A percentile compares a stretch with the other conserved stretches of the same genome.
Conservation (phyloP, 345 rosid species). For the Sisymbrium irio region DNA sequence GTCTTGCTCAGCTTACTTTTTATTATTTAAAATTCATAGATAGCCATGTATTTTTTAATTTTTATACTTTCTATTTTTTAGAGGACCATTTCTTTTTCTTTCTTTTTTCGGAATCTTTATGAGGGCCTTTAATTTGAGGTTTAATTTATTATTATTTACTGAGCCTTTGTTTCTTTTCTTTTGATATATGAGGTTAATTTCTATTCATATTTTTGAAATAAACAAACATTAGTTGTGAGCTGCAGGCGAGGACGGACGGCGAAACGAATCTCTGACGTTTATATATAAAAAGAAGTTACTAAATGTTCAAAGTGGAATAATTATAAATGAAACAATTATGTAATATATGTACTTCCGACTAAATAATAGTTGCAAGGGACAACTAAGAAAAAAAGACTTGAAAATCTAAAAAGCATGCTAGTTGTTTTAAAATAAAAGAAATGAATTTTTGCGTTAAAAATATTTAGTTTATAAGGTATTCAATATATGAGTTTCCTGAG, state of each 20-base stretch:
- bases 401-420: background rate
- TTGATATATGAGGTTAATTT: background rate
- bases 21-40: background rate
- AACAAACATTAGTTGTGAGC: background rate
- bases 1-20: background rate
- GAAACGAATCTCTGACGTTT: background rate
- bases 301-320: background rate
- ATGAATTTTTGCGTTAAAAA: background rate
- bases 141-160: background rate
- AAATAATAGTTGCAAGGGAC: background rate
- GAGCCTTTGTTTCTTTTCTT: background rate
- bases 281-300: background rate
- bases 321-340: background rate
- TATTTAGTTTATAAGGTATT: background rate
- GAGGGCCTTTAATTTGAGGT: background rate
- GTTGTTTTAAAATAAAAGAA: background rate
- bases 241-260: background rate
- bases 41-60: background rate
- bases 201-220: background rate
- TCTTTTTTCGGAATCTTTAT: background rate
- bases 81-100: background rate
- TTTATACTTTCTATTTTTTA: background rate
- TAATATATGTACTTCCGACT: background rate
- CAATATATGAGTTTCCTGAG: background rate
- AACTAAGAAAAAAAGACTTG: background rate